Conservation (phyloP, 2,329 filamentous ascomycete genomes). For the Microascus cirrosus region DNA sequence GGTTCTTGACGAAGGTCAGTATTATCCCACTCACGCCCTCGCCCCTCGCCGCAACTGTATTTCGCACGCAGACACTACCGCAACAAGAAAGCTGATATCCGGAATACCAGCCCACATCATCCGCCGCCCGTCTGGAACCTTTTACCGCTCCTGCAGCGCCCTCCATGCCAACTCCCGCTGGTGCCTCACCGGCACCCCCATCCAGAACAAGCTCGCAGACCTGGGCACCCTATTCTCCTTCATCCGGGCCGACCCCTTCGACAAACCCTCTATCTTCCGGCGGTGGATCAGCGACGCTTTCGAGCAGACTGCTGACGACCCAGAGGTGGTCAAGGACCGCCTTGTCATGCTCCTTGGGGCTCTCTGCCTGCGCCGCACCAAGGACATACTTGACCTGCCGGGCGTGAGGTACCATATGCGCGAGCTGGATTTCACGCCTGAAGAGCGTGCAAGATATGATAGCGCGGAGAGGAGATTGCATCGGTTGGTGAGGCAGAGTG, state of each 20-base stretch:
- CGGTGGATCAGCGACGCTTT: constrained; percentile 29
- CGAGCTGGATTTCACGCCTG: constrained; percentile 3
- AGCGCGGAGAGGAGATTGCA: constrained; percentile 17
- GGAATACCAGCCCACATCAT: constrained; percentile 31
- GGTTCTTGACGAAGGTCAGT: constrained; percentile 32
- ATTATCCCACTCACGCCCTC: not conserved
- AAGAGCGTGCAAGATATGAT: not conserved
- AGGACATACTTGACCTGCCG: constrained; percentile 25
- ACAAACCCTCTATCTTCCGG: constrained; percentile 26
- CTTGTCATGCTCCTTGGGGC: constrained; percentile 22
- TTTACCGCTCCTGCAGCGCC: constrained; percentile 27
- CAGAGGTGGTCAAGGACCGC: constrained; percentile 13
- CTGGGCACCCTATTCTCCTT: constrained; percentile 39
- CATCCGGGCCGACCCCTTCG: constrained; percentile 28
- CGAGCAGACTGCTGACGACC: constrained; percentile 11
- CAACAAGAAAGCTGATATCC: too few species aligned
- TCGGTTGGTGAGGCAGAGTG: constrained; percentile 23
- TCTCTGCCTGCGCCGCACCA: constrained; percentile 28
- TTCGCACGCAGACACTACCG: too few species aligned
- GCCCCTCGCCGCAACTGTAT: not conserved
- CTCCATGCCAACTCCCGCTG: constrained; percentile 33
- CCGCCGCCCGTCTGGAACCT: constrained; percentile 27
- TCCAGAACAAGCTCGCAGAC: constrained; percentile 42
- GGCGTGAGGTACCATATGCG: constrained; percentile 24
- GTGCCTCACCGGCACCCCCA: constrained; percentile 41